These are phyloP conservation scores for Tripterygium wilfordii DNA, from an alignment of 177 flowering plant genomes.

Conservation along the genomic window DNA sequence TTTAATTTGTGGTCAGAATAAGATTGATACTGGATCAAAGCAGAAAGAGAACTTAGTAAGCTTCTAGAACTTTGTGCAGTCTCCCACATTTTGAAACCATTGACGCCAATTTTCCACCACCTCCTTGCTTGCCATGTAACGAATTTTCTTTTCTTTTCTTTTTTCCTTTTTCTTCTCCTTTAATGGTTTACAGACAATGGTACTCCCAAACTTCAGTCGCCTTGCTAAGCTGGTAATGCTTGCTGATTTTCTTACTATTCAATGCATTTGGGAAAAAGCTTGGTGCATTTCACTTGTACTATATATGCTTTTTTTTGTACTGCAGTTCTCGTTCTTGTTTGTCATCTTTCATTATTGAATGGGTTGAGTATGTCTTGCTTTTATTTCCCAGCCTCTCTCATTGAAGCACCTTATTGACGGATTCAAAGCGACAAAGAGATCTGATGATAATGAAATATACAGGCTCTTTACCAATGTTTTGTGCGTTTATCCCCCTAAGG, in stretches of 20 bases:
- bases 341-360: background rate
- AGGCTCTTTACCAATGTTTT: constrained; percentile 78
- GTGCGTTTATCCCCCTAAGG: constrained; percentile 74
- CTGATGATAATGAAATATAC: constrained; percentile 54
- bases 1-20: constrained; percentile 93
- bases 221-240: constrained; percentile 79
- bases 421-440: constrained; percentile 52
- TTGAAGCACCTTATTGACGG: constrained; percentile 85
- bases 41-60: constrained; percentile 92
- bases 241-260: background rate
- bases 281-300: no score
- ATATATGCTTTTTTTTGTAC: no score
- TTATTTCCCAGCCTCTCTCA: constrained; percentile 66
- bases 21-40: constrained; percentile 71
- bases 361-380: no score
- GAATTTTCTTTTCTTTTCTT: no score
- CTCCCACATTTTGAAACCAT: no score
- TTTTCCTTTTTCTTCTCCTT: constrained; percentile 3
- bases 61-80: no score
- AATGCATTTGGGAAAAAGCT: background rate
- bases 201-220: constrained; percentile 81
- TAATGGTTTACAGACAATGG: constrained; percentile 63
- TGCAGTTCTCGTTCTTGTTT: no score
- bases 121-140: no score
- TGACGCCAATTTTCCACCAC: no score